Base-by-base conservation (phyloP, 2,329 filamentous ascomycete species). In the Microcera coccophila region DNA sequence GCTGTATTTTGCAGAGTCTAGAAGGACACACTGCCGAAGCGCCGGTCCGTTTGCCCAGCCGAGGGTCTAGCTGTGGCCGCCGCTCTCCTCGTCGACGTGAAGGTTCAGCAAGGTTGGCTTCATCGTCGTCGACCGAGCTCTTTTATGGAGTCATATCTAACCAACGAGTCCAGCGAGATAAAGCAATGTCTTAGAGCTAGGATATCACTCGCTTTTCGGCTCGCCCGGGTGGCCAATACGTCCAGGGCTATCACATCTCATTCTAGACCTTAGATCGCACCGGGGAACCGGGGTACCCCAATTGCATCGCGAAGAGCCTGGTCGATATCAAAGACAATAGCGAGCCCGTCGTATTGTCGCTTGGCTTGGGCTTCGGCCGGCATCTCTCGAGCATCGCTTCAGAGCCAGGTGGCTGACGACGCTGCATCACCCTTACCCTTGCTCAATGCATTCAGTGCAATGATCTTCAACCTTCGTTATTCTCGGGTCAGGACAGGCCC, bases 311-410 rank as follows among this genome's bases (percentile, higher is more conserved):
- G n/a, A 41, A n/a, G 22, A 22, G 39, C 32, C 33, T 42, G 26
- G 24, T 37, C 40, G 14, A 42, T 37, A 12, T 26, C 35, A 18
- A n/a, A 35, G 33, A 35, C 33, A 35, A 35, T 35, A 35, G 33
- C 8, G 18, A 35, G 18, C 16, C 16, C 8, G 16, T 9, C 16
- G 18, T 35, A 35, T 35, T 35, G 33, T 35, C 16, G 33, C 18
- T 17, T n/a, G 8, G 11, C 29, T 32, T 8, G 12, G 15, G 29
- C 29, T 8, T 14, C 29, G n/a, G 29, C 29, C 29, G 29, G 8
- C 29, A 32, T 17, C 9, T 19, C 16, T n/a, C n/a, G 7, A 26
- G 22, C 22, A 7, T 26, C 12, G 12, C n/a, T n/a, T n/a, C n/a
- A n/a, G 5, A 32, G 29, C 29, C 29, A 15, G 15, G 29, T 32